These are phyloP conservation scores for Cadophora gregata DNA, from an alignment of 2,329 filamentous ascomycete species.

Conservation along the genomic window DNA sequence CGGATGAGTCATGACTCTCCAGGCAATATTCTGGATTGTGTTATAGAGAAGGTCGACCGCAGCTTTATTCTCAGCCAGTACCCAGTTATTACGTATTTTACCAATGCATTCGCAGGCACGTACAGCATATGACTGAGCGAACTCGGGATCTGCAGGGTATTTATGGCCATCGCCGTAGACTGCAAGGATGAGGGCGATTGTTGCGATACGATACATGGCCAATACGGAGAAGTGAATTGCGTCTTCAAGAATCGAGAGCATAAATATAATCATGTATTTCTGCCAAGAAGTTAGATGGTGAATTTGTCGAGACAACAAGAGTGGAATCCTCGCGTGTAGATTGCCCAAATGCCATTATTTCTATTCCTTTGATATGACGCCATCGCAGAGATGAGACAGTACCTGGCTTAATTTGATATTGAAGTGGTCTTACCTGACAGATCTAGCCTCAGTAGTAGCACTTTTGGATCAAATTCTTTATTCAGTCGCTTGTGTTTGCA, in stretches of 20 bases:
- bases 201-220: neutral
- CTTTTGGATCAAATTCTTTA: neutral
- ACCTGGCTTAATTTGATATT: neutral
- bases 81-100: neutral
- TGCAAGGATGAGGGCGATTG: neutral
- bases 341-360: too few relatives aligned
- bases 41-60: neutral
- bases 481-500: neutral
- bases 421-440: neutral
- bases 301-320: too few relatives aligned
- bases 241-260: neutral
- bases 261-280: too few relatives aligned
- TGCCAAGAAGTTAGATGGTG: too few relatives aligned
- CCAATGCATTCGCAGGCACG: neutral
- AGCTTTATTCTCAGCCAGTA: neutral
- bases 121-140: neutral
- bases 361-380: neutral
- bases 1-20: neutral
- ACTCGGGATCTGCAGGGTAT: neutral
- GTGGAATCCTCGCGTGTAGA: too few relatives aligned
- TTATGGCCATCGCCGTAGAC: neutral
- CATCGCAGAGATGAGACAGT: neutral
- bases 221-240: too few relatives aligned
- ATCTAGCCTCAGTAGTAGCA: neutral
- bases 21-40: neutral